These are phyloP conservation scores for Mycena alexandri DNA, from an alignment of 768 basidiomycete species.

Conservation along the genomic window DNA sequence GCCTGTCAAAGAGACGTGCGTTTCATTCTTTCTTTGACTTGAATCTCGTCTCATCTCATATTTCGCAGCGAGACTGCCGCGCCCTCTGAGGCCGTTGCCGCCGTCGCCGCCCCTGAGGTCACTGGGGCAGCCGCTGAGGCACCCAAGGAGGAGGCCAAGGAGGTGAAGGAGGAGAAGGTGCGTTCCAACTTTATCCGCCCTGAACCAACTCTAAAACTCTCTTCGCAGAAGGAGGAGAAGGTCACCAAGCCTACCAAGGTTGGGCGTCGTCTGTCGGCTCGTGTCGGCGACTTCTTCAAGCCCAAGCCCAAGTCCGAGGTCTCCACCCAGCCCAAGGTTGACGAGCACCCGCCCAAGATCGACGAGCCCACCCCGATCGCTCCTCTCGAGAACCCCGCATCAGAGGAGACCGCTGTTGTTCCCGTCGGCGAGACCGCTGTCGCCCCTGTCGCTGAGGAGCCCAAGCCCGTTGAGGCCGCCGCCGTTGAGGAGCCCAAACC, in stretches of 20 bases:
- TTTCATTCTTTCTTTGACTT: constrained; percentile 24
- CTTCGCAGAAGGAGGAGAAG: constrained; percentile 55
- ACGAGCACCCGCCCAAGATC: constrained; percentile 90
- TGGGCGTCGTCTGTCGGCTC: constrained; percentile 85
- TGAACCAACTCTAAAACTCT: not conserved
- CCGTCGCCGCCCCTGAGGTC: constrained; percentile 44
- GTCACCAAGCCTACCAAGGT: constrained; percentile 71
- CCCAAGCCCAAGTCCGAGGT: constrained; percentile 75
- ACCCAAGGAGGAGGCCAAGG: constrained; percentile 60
- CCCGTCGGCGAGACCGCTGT: constrained; percentile 33
- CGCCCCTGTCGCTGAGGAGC: constrained; percentile 37
- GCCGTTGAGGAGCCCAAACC: constrained; percentile 49
- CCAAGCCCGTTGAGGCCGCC: constrained; percentile 33
- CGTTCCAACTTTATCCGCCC: not conserved
- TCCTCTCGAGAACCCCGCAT: constrained; percentile 84
- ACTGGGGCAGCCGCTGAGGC: constrained; percentile 49
- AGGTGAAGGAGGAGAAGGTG: constrained; percentile 62
- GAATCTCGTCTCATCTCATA: constrained; percentile 1
- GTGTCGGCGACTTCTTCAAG: constrained; percentile 89
- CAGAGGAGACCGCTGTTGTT: constrained; percentile 49
- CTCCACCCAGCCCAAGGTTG: constrained; percentile 81
- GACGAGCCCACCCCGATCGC: constrained; percentile 86
- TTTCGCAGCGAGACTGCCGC: constrained; percentile 57
- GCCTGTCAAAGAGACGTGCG: constrained; percentile 81
- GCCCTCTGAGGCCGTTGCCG: constrained; percentile 44